These are phyloP conservation scores for Aspergillus viridinutans DNA, from an alignment of 2,329 filamentous ascomycete species.

Conservation along the genomic window DNA sequence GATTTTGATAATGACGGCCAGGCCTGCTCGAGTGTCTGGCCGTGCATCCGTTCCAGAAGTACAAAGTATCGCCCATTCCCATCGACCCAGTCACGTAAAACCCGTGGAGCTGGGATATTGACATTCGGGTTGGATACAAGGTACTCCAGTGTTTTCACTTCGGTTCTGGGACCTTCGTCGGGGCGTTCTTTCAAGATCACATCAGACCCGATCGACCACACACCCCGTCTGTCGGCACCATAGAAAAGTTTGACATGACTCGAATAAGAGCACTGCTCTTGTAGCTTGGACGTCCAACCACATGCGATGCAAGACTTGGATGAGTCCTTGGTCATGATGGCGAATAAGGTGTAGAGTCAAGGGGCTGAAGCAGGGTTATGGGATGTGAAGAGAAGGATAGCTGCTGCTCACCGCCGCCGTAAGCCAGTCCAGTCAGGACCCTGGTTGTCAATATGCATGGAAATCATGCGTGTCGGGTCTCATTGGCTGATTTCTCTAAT, in stretches of 20 bases:
- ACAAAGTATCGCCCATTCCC: slow-evolving; percentile 13
- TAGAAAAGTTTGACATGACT: slow-evolving; percentile 17
- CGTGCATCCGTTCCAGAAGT: slow-evolving; percentile 10
- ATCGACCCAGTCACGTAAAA: slow-evolving; percentile 17
- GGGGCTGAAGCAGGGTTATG: too few relatives aligned
- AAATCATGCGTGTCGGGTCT: too few relatives aligned
- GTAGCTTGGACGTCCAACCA: slow-evolving; percentile 7
- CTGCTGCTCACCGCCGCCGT: too few relatives aligned
- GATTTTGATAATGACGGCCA: slow-evolving; percentile 13
- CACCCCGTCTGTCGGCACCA: slow-evolving; percentile 8
- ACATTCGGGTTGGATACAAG: slow-evolving; percentile 3
- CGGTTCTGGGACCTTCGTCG: slow-evolving; percentile 11
- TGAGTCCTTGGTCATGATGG: neutral
- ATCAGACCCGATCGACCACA: slow-evolving; percentile 18
- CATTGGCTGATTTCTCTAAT: too few relatives aligned
- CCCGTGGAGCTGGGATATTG: slow-evolving; percentile 12
- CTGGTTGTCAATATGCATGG: too few relatives aligned
- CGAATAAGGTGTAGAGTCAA: too few relatives aligned
- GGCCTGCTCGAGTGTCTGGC: slow-evolving; percentile 14
- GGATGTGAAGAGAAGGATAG: too few relatives aligned
- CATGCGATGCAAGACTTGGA: slow-evolving; percentile 6
- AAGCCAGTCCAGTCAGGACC: too few relatives aligned
- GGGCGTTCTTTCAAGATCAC: slow-evolving; percentile 18
- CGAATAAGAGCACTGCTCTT: slow-evolving; percentile 10
- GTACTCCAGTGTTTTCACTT: slow-evolving; percentile 6